Evolutionary conservation across 768 basidiomycete species (phyloP).

Genomic region (Xerocomellus amylosporus): DNA sequence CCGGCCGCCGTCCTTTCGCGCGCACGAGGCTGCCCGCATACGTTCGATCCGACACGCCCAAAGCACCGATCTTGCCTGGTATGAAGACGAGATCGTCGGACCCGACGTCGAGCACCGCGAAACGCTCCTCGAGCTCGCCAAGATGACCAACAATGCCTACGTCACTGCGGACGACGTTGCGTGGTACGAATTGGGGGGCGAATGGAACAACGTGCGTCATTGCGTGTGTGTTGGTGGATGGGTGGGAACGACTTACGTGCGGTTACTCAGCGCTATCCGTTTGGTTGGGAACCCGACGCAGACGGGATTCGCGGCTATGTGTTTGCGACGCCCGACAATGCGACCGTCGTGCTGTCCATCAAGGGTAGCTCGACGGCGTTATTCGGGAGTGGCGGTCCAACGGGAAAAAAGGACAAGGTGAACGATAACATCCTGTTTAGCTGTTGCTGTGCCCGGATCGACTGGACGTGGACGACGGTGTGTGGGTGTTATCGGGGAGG

Average conservation of each 20-base stretch:
- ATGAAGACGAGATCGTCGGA: conserved; percentile 64
- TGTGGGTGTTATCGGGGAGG: conserved; percentile 84
- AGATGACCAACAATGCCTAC: conserved; percentile 96
- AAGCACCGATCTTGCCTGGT: conserved; percentile 57
- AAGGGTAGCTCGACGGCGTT: conserved; percentile 88
- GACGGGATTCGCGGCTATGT: conserved; percentile 92
- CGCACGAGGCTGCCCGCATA: conserved; percentile 41
- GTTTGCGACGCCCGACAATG: conserved; percentile 80
- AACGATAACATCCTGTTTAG: conserved; percentile 93
- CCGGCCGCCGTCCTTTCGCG: conserved; percentile 48
- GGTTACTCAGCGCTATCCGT: conserved; percentile 47
- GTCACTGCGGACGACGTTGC: conserved; percentile 51
- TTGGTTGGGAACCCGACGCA: conserved; percentile 88
- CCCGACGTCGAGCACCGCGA: conserved; percentile 78
- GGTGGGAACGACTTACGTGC: too few species aligned
- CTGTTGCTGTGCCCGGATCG: conserved; percentile 91
- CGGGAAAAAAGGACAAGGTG: conserved; percentile 86
- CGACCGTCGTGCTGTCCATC: conserved; percentile 82
- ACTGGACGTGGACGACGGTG: conserved; percentile 92
- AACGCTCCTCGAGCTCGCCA: conserved; percentile 79
- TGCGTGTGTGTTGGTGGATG: too few species aligned
- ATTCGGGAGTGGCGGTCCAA: conserved; percentile 75
- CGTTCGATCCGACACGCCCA: conserved; percentile 48
- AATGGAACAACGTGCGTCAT: conserved; percentile 56
- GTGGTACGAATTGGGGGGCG: conserved; percentile 75